phyloP scores from a whole-genome alignment of 805 yeast species.

The Starmerella floris region DNA sequence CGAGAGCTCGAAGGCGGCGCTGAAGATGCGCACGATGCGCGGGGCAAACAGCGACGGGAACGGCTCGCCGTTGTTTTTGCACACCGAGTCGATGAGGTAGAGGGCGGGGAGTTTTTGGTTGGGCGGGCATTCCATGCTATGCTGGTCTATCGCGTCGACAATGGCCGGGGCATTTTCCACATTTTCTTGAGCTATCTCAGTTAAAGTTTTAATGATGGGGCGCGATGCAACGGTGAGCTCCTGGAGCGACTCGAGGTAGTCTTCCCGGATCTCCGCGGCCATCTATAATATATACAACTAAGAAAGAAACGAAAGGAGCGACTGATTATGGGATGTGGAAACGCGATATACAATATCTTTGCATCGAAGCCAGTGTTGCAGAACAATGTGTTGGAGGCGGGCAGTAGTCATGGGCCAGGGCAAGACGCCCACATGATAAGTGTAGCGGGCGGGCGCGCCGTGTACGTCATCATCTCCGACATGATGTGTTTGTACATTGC shows the following conservation, averaged over 20 bases:
- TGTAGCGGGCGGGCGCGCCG: too few relatives aligned
- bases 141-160: conserved; percentile 55
- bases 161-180: conserved; percentile 63
- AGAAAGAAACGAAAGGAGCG: background rate
- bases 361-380: too few relatives aligned
- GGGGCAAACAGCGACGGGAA: conserved; percentile 68
- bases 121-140: conserved; percentile 67
- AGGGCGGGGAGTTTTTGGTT: conserved; percentile 70
- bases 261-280: conserved; percentile 33
- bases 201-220: conserved; percentile 76
- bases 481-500: too few relatives aligned
- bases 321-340: background rate
- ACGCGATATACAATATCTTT: background rate
- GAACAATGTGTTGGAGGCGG: background rate
- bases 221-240: conserved; percentile 79
- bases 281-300: conserved; percentile 11
- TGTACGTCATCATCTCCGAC: too few relatives aligned
- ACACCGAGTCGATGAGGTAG: conserved; percentile 78
- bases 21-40: conserved; percentile 55
- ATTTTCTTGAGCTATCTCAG: conserved; percentile 78
- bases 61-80: conserved; percentile 82
- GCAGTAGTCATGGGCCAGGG: background rate
- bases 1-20: conserved; percentile 64
- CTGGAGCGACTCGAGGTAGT: conserved; percentile 55
- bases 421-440: too few relatives aligned